Base-by-base conservation (phyloP, 345 rosid species). In the Citrus reticulata region DNA sequence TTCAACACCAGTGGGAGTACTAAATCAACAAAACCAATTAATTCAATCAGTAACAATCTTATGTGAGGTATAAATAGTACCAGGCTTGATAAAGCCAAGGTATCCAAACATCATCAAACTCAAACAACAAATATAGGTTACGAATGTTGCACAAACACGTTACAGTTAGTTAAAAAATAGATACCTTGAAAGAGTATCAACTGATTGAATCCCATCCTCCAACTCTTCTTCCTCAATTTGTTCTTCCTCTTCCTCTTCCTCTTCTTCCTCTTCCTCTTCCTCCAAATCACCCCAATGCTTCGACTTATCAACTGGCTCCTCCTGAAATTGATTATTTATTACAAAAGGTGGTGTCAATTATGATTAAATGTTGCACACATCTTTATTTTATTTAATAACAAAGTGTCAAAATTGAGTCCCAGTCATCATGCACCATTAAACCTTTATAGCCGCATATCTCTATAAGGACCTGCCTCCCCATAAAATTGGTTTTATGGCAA, bases 241-340 rank as follows among this genome's bases (percentile, higher is more conserved):
- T 80, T 94, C 98, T 55, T 94, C 98, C 74, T 82, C 90, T 61
- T 90, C 91, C 73, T 93, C 95, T 37, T 90, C 95, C 11, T 91
- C 99, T 66, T 96, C 97, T 29, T 89, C 97, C 29, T 89, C 90
- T 37, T 90, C 92, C 78, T 92, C 98, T 81, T 97, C 99, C 89
- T 97, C 99, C 87, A 97, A 86, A 86, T 97, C 99, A 88, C 98
- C 99, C 99, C 99, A 97, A 81, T 97, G 99, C 86, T 92, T 97
- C 19, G 90, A 89, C 86, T 97, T 97, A 80, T 97, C 99, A 77
- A 97, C 89, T 59, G 99, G 99, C 88, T 97, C 99, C 78, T 93
- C 98, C 99, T 97, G 85, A 54, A 77, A 84, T 62, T 57, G 70
- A n/a, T 77, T 58, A 73, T n/a, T 10, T 59, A 19, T 76, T 1